phyloP scores from a whole-genome alignment of 192 early-diverging fungal genomes.

The Borealophlyctis nickersoniae region DNA sequence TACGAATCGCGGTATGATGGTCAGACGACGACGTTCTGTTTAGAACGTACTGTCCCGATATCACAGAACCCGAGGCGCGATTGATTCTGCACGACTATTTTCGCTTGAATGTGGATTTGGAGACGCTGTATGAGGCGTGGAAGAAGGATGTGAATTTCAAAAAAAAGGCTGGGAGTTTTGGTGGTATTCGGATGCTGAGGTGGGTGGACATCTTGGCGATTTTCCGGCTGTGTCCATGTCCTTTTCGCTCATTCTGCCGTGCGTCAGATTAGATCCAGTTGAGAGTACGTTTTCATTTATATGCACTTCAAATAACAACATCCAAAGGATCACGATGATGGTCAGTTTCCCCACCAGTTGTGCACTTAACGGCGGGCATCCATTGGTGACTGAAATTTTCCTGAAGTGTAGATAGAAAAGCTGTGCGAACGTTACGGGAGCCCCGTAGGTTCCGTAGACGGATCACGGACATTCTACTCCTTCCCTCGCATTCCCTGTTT shows the following conservation, averaged over 20 bases:
- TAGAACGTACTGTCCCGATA: conserved; percentile 14
- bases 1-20: neutral
- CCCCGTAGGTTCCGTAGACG: conserved; percentile 6
- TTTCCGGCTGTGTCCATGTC: neutral
- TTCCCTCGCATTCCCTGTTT: conserved; percentile 68
- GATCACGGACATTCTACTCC: conserved; percentile 48
- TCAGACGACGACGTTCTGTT: conserved; percentile 21
- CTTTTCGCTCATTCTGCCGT: too few species aligned
- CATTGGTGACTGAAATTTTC: neutral
- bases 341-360: too few species aligned
- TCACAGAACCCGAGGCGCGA: conserved; percentile 4
- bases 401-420: conserved; percentile 23
- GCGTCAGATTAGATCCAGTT: conserved; percentile 69
- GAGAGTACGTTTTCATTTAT: conserved; percentile 92
- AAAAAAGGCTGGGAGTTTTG: conserved; percentile 46
- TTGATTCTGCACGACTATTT: conserved; percentile 77
- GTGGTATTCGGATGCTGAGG: conserved; percentile 71
- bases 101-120: conserved; percentile 69
- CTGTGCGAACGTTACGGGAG: conserved; percentile 38
- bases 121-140: conserved; percentile 51
- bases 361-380: too few species aligned
- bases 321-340: conserved; percentile 83
- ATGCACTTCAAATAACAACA: conserved; percentile 93
- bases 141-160: conserved; percentile 66
- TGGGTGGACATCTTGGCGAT: conserved; percentile 12